phyloP scores from a whole-genome alignment of 805 yeast genomes.

The Candida tibetensis region DNA sequence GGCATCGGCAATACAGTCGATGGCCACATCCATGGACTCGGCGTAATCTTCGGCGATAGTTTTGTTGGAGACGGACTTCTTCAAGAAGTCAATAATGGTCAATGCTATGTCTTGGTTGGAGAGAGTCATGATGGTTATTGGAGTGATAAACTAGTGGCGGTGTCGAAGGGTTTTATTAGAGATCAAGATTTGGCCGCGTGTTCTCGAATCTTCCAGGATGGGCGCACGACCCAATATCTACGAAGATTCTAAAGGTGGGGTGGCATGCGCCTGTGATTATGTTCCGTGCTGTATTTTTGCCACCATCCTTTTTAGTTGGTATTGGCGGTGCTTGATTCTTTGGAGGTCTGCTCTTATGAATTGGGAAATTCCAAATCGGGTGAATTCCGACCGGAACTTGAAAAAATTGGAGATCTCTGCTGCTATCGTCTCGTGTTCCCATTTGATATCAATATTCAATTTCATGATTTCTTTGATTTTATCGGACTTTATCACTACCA shows the following conservation, averaged over 20 bases:
- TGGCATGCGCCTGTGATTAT: too few relatives aligned
- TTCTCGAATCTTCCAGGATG: conserved; percentile 3
- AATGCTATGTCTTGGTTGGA: conserved; percentile 66
- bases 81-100: conserved; percentile 71
- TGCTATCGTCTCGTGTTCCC: conserved; percentile 61
- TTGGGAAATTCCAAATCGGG: conserved; percentile 35
- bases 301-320: background rate
- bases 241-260: too few relatives aligned
- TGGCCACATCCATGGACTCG: conserved; percentile 91
- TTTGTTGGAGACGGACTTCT: conserved; percentile 55
- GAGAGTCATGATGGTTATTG: conserved; percentile 18
- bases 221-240: background rate
- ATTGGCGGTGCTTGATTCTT: conserved; percentile 15
- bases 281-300: background rate
- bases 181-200: background rate
- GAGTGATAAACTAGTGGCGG: background rate
- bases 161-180: background rate
- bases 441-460: conserved; percentile 46
- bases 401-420: conserved; percentile 60
- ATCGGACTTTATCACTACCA: conserved; percentile 39
- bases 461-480: conserved; percentile 40
- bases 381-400: conserved; percentile 45
- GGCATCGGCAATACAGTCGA: conserved; percentile 88
- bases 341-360: conserved; percentile 15
- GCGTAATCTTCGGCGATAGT: conserved; percentile 71